phyloP scores from a whole-genome alignment of 2,329 filamentous ascomycete species.

The Pestalotiopsis sp. region DNA sequence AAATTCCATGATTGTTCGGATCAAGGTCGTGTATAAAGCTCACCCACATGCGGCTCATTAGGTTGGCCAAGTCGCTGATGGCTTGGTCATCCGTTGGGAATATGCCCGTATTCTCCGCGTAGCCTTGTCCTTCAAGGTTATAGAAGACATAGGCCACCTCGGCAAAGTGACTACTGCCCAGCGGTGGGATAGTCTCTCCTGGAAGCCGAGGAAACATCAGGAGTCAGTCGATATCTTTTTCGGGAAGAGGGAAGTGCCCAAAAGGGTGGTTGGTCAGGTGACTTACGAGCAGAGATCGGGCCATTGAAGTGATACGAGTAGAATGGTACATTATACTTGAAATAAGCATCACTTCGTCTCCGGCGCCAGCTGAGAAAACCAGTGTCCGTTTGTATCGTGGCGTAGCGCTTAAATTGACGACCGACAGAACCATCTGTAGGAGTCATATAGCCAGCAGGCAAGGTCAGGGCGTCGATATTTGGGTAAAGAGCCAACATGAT shows the following conservation, averaged over 20 bases:
- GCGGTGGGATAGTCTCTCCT: background rate
- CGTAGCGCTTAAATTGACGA: background rate
- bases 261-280: too few relatives aligned
- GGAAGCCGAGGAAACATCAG: background rate
- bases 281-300: background rate
- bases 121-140: too few relatives aligned
- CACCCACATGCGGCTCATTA: too few relatives aligned
- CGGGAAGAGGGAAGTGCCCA: rapidly evolving
- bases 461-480: background rate
- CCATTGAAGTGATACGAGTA: background rate
- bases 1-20: background rate
- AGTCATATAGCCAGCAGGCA: background rate
- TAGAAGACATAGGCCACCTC: background rate
- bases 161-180: background rate
- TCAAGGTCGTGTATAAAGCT: too few relatives aligned
- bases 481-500: background rate
- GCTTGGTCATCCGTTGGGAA: too few relatives aligned
- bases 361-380: background rate
- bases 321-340: background rate
- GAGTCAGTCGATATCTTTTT: rapidly evolving
- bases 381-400: background rate
- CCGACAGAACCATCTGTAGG: background rate
- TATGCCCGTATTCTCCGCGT: too few relatives aligned
- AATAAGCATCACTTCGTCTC: background rate
- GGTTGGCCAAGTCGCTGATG: too few relatives aligned